phyloP scores from a whole-genome alignment of 768 basidiomycete species.

The Botryobasidium botryosum region DNA sequence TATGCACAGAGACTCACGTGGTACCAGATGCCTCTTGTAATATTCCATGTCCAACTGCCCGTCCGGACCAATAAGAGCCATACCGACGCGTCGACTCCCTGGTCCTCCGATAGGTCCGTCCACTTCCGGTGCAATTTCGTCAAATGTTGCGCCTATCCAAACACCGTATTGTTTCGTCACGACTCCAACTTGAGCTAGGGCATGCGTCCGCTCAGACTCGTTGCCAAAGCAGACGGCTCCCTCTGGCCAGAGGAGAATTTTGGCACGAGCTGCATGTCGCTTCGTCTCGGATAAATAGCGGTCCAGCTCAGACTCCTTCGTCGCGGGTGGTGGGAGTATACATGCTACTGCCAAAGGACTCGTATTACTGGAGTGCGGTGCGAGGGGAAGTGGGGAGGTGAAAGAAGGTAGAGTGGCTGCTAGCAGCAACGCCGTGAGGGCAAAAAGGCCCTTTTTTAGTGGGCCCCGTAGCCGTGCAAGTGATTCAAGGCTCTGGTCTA shows the following conservation, averaged over 20 bases:
- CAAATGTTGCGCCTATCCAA: conserved; percentile 54
- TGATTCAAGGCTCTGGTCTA: too few species aligned
- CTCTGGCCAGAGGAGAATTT: conserved; percentile 66
- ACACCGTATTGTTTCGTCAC: conserved; percentile 19
- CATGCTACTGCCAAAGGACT: conserved; percentile 54
- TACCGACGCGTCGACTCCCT: conserved; percentile 35
- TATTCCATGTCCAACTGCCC: conserved; percentile 33
- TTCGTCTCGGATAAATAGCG: conserved; percentile 46
- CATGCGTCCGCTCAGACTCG: conserved; percentile 29
- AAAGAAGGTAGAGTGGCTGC: too few species aligned
- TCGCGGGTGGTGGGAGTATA: conserved; percentile 37
- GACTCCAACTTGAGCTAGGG: conserved; percentile 29
- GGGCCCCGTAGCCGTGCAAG: too few species aligned
- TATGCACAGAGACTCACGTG: conserved; percentile 34
- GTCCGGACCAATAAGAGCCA: conserved; percentile 38
- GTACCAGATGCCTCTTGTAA: conserved; percentile 63
- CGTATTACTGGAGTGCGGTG: too few species aligned
- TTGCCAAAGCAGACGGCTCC: conserved; percentile 51
- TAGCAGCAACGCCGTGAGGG: too few species aligned
- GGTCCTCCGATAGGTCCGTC: conserved; percentile 20
- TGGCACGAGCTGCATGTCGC: conserved; percentile 28
- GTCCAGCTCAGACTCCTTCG: conserved; percentile 26
- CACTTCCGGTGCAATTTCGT: conserved; percentile 34
- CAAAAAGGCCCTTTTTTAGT: too few species aligned
- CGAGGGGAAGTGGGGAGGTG: too few species aligned